Conservation (phyloP, 805 yeast genomes). For the Saturnispora besseyi region DNA sequence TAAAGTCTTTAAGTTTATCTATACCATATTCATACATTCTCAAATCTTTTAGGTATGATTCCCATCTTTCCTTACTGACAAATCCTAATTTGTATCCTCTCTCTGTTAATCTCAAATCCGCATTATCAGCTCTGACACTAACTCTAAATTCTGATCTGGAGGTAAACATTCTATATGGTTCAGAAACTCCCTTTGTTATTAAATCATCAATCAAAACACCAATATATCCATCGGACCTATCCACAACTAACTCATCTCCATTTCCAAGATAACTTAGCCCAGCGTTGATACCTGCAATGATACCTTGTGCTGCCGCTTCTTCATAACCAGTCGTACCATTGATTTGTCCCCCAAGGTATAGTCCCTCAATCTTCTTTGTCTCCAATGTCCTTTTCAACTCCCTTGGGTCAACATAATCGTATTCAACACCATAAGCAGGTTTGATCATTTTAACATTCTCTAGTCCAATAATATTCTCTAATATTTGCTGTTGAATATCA, state of each 20-base stretch:
- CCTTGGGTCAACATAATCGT: constrained; percentile 92
- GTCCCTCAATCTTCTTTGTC: constrained; percentile 68
- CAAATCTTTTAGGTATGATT: constrained; percentile 36
- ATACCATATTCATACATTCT: constrained; percentile 35
- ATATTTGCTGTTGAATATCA: constrained; percentile 72
- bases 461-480: constrained; percentile 76
- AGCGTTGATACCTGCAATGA: constrained; percentile 92
- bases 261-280: constrained; percentile 43
- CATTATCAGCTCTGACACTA: constrained; percentile 87
- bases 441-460: constrained; percentile 82
- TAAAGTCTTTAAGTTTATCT: constrained; percentile 35
- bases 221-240: constrained; percentile 77
- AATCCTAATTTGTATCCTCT: constrained; percentile 60
- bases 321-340: constrained; percentile 99
- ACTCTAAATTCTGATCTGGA: constrained; percentile 91
- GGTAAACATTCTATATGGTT: constrained; percentile 97
- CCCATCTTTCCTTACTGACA: constrained; percentile 52
- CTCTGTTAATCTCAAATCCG: constrained; percentile 75
- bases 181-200: constrained; percentile 90
- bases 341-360: constrained; percentile 91
- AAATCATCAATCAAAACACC: constrained; percentile 93
- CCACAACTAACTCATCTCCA: constrained; percentile 36
- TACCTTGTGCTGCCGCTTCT: constrained; percentile 97
- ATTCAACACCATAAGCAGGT: constrained; percentile 99
- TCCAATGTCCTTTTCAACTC: constrained; percentile 72